Conservation (phyloP, 805 yeast species). For the Tetrapisispora namnaoensis region DNA sequence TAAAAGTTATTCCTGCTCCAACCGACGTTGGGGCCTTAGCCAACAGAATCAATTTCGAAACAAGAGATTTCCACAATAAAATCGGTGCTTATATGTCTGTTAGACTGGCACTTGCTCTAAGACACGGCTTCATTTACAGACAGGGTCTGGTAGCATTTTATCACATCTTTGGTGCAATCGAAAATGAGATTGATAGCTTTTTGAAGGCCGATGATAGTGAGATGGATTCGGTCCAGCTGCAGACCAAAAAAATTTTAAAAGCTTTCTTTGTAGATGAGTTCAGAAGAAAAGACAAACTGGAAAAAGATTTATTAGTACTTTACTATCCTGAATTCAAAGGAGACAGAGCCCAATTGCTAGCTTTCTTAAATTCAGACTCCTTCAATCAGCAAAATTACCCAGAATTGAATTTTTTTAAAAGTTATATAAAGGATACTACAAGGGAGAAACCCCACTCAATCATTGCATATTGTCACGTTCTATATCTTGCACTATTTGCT, state of each 20-base stretch:
- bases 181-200: constrained; percentile 40
- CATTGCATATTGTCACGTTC: constrained; percentile 74
- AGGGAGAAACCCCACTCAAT: constrained; percentile 57
- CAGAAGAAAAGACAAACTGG: constrained; percentile 48
- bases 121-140: constrained; percentile 67
- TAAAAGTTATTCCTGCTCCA: constrained; percentile 53
- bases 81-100: constrained; percentile 60
- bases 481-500: constrained; percentile 78
- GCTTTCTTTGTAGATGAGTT: constrained; percentile 63
- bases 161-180: constrained; percentile 59
- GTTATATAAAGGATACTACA: constrained; percentile 48
- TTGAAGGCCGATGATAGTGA: constrained; percentile 32
- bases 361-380: constrained; percentile 2
- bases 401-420: constrained; percentile 50
- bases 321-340: constrained; percentile 39
- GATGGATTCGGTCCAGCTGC: constrained; percentile 47
- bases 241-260: constrained; percentile 37
- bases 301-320: constrained; percentile 56
- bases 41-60: constrained; percentile 66
- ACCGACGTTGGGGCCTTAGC: constrained; percentile 77
- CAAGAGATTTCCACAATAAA: constrained; percentile 55
- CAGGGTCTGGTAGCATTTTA: constrained; percentile 72
- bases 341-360: constrained; percentile 3
- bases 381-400: constrained; percentile 28
- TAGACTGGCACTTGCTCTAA: constrained; percentile 62